Evolutionary conservation across 2,329 filamentous ascomycete genomes (phyloP).

Genomic region (Phialophora macrospora): DNA sequence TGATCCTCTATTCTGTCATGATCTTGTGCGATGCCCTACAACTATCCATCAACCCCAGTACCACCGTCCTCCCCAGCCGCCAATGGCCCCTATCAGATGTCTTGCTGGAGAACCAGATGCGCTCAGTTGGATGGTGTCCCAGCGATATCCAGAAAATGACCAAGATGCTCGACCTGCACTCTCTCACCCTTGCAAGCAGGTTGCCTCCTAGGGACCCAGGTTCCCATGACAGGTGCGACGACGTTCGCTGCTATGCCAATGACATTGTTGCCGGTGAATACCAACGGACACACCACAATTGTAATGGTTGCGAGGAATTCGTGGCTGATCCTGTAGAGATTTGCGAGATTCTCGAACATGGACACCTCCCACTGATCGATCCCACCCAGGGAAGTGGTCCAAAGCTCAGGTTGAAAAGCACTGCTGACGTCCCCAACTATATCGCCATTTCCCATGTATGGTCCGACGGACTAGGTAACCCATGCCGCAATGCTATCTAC

Average conservation of each 20-base stretch:
- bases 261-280: conserved; percentile 6
- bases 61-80: conserved; percentile 3
- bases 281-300: not conserved
- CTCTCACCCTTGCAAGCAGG: conserved; percentile 9
- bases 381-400: not conserved
- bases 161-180: conserved; percentile 10
- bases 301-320: conserved; percentile 3
- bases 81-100: conserved; percentile 6
- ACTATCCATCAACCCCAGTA: conserved; percentile 7
- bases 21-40: conserved; percentile 10
- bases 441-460: conserved; percentile 15
- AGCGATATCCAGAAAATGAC: conserved; percentile 7
- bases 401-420: conserved; percentile 10
- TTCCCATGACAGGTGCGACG: not conserved
- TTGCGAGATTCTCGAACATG: conserved; percentile 5
- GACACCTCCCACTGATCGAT: conserved; percentile 4
- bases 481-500: conserved; percentile 9
- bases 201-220: conserved; percentile 5
- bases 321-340: conserved; percentile 8
- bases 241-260: conserved; percentile 2
- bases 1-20: conserved; percentile 1
- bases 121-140: conserved; percentile 4
- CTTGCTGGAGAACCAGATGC: conserved; percentile 8
- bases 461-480: conserved; percentile 18
- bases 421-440: conserved; percentile 4